Evolutionary conservation across 805 yeast species (phyloP).

Genomic region (Saccharomyces kudriavzevii): DNA sequence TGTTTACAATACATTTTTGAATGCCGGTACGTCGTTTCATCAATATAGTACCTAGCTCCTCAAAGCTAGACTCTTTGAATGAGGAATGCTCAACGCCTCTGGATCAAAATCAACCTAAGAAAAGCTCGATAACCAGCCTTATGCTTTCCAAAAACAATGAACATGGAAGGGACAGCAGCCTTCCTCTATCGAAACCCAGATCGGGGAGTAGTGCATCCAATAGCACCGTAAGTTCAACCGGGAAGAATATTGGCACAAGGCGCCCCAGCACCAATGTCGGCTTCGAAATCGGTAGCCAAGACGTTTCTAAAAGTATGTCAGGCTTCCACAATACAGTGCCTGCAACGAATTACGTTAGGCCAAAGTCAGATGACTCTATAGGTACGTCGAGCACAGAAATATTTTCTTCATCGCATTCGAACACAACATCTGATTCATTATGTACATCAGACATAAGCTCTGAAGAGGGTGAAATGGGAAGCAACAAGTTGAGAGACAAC

Average conservation of each 20-base stretch:
- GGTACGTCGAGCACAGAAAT: slow-evolving; percentile 21
- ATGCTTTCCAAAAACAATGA: not conserved
- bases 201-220: not conserved
- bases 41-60: not conserved
- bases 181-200: not conserved
- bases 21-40: not conserved
- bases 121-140: not conserved
- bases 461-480: not conserved
- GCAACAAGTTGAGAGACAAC: not conserved
- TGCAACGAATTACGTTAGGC: slow-evolving; percentile 10
- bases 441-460: not conserved
- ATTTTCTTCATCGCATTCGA: slow-evolving; percentile 20
- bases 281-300: not conserved
- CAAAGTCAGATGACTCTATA: slow-evolving; percentile 25
- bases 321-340: not conserved
- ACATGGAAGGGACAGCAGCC: not conserved
- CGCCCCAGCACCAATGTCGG: slow-evolving; percentile 1
- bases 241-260: not conserved
- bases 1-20: not conserved
- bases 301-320: not conserved
- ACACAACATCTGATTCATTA: slow-evolving; percentile 14
- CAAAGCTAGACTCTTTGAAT: not conserved
- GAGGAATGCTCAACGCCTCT: not conserved
- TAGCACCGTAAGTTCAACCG: not conserved
- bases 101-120: not conserved